Evolutionary conservation across 2,329 filamentous ascomycete species (phyloP), one percentile per base, ranked within the genome.

Genomic region (Coccinonectria pachysandricola): DNA sequence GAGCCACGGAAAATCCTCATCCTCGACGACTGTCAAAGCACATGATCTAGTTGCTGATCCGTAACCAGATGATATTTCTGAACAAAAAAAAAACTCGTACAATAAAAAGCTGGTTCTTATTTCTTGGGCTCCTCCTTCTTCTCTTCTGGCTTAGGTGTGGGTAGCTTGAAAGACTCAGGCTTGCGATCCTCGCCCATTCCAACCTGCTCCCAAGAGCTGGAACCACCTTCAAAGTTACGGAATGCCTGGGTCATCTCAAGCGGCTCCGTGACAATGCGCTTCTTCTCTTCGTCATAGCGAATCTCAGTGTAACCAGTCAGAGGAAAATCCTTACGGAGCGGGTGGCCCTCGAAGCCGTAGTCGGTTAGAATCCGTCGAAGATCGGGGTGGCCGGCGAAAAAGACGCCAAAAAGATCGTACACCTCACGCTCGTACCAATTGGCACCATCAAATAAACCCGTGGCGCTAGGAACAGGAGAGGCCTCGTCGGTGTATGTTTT

Each of bases 371-470:
- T 96, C 45, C 91, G 76, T 56, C 91, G 77, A 46, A 98, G 68
- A 63, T 98, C 92, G 19, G 91, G 91, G 65, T 98, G 91, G 36
- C 80, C 85, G 28, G 79, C 70, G 61, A 98, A 98, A 69, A 96
- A 95, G 42, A 98, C 86, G 39, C 91, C 91, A 52, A 93, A 98
- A 49, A 98, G 60, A 59, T 98, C 91, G 62, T 96, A 96, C 13
- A 93, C 86, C 62, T 98, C 91, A 43, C 91, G 75, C 68, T 98
- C 91, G 56, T 92, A 96, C 91, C 91, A 98, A 61, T 96, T 91
- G 48, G 91, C 92, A 34, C 91, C 91, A 52, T 95, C 87, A 55
- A 81, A 98, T 22, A 98, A 69, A 36, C 71, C 62, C 24, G 79
- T 87, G 43, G 95, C 69, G 55, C 83, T 92, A 20, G 91, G 91